Evolutionary conservation across 129 eudicot genomes (phyloP), one percentile per base, ranked within the genome.

Genomic region (Flaveria linearis): DNA sequence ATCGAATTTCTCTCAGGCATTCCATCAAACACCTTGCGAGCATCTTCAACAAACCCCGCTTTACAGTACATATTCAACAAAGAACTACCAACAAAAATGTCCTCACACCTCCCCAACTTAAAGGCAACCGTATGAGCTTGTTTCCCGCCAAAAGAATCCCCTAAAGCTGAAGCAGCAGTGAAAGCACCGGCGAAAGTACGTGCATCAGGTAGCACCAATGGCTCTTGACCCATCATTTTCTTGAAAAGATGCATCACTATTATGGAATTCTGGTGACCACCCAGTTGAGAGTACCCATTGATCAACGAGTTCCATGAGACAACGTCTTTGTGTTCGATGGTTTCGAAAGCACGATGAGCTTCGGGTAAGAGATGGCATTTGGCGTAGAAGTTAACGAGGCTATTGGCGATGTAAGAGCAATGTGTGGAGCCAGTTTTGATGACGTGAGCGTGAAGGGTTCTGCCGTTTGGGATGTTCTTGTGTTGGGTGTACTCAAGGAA

Each of bases 241-340:
- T 78, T 80, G 80, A 93, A 88, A 5, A 90, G 70, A 0, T 68
- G 51, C 80, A 88, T 68, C 11, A 88, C 97, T 7, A 68, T 39
- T 51, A 61, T 20, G 1, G 87, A 90, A 52, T 73, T 77, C 46
- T 64, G 68, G 9, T 20, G 50, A n/a, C 82, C 83, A n/a, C 86
- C 85, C 71, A 73, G 62, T 68, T 90, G 96, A 69, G 93, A 82
- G 72, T 83, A 75, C 7, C 83, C 83, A 53, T 88, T 93, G 87
- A 93, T 84, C 63, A 93, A 85, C 51, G 86, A 88, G 82, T 91
- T 93, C 96, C 92, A 93, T 43, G 97, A 83, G 57, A 93, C 92
- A 11, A 78, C 79, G 87, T 88, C 96, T 28, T 88, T 88, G 86
- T 71, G 9, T 14, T 76, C 67, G 5, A 83, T 88, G 25, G 82